phyloP scores from a whole-genome alignment of 345 rosid species.

The Camelina hispida region DNA sequence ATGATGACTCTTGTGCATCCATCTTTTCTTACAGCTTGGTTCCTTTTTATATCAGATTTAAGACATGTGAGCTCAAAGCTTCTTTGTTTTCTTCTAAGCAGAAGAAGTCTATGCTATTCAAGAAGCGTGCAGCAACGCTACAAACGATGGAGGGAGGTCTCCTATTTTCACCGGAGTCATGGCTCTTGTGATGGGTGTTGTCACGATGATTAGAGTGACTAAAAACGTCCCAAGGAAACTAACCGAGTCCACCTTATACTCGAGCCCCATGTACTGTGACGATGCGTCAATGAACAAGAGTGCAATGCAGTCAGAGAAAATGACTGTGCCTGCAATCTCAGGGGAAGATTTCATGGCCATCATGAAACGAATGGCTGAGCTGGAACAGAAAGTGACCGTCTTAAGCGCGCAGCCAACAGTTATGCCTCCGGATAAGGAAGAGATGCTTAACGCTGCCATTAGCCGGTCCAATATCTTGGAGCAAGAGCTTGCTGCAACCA shows the following conservation, averaged over 20 bases:
- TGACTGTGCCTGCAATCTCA: conserved; percentile 48
- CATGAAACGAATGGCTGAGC: conserved; percentile 76
- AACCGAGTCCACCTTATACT: conserved; percentile 63
- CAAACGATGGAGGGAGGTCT: conserved; percentile 56
- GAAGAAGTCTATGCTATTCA: conserved; percentile 49
- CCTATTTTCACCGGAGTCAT: conserved; percentile 77
- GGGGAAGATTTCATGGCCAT: conserved; percentile 61
- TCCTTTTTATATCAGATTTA: background rate
- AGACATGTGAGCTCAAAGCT: conserved; percentile 7
- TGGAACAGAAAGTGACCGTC: conserved; percentile 69
- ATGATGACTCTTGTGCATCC: conserved; percentile 13
- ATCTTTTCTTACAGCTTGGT: background rate
- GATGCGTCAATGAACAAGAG: conserved; percentile 49
- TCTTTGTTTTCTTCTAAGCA: conserved; percentile 30
- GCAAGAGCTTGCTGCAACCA: conserved; percentile 78
- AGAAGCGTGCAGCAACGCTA: conserved; percentile 46
- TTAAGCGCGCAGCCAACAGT: conserved; percentile 59
- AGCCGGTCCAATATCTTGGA: conserved; percentile 71
- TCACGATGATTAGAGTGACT: conserved; percentile 76
- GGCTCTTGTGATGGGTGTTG: conserved; percentile 86
- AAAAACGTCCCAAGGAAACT: conserved; percentile 74
- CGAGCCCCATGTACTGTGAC: conserved; percentile 52
- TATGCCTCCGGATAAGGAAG: conserved; percentile 82
- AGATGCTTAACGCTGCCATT: conserved; percentile 73
- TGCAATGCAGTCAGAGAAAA: conserved; percentile 41